Base-by-base conservation (phyloP, 768 basidiomycete species). In the Gyrodon lividus region DNA sequence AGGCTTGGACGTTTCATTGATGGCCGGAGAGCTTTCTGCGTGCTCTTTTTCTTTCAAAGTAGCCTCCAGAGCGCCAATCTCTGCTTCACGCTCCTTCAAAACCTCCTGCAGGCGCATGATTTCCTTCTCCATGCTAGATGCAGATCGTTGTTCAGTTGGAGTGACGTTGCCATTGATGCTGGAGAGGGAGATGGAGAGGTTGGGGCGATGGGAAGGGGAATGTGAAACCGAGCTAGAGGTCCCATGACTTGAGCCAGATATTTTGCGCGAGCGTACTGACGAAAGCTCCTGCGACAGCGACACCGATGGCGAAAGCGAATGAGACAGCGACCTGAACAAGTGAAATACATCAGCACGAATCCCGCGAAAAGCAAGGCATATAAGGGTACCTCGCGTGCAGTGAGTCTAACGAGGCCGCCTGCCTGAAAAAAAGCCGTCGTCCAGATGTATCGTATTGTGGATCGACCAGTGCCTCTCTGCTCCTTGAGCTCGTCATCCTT, bases 201-300 rank as follows among this genome's bases (percentile, higher is more conserved):
- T 84, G 22, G 82, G 79, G n/a, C 77, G 75, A 42, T 73, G 71
- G 31, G 75, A 71, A 52, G 82, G 78, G 9, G 87, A 86, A 52
- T 77, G 77, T 14, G 84, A 84, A n/a, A 81, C 72, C 14, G 76
- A 70, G 57, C 81, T 83, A 83, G 79, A 81, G 55, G 84, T 86
- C 62, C 79, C 81, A 70, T 86, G 79, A 66, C 86, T 87, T 59
- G 88, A 91, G 59, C 80, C 81, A 50, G 90, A 92, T 62, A 78
- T 75, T 75, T 87, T 87, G 80, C 88, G 89, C 75, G 84, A 89
- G 65, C 86, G 87, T 74, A 74, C 89, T 77, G 86, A 92, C 60
- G 86, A 92, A 59, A 92, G 81, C 80, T 92, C 93, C 93, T 98
- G 94, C 77, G 94, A 95, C 62, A 96, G 85, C 79, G 94, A 96